Base-by-base conservation (phyloP, 495 filamentous ascomycete genomes). In the Beverwykella pulmonaria region DNA sequence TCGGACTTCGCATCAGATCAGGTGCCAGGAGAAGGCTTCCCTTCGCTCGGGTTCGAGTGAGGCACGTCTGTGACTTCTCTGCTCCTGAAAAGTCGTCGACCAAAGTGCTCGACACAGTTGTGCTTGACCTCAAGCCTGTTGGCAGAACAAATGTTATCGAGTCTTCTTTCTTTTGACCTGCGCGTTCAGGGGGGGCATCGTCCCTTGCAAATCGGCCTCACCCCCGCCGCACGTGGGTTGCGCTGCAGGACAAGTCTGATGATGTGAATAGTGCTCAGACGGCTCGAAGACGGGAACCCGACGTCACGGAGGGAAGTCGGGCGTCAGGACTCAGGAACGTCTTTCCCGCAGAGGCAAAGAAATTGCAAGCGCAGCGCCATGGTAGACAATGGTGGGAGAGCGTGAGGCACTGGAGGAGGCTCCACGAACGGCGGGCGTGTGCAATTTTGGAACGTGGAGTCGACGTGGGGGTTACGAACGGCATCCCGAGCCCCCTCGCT, bases 391-490 rank as follows among this genome's bases (percentile, higher is more conserved):
- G 26, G 17, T 20, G 20, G n/a, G 53, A 15, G n/a, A 29, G 14
- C 30, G 17, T 9, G 34, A 57, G 53, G 15, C 53, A 32, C 53
- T 20, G 14, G 34, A 30, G 34, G 34, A 57, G 53, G 15, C 53
- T 57, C 53, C 49, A 53, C 49, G 49, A 22, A 53, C 49, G 49
- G 23, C 49, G 23, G 49, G 46, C 36, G n/a, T n/a, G n/a, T n/a
- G n/a, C n/a, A 6, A 54, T 6, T 20, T 54, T 3, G 50, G 50
- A 30, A 25, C 53, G 53, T 8, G 19, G 26, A 56, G 32, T 32
- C 9, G 53, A 5, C 27, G 50, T 23, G 20, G 15, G 50, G 50
- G 25, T n/a, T n/a, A n/a, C n/a, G n/a, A n/a, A n/a, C n/a, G n/a
- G n/a, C n/a, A n/a, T n/a, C n/a, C n/a, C n/a, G n/a, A n/a, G n/a